Base-by-base conservation (phyloP, 306 rosid genomes). In the Vigna reflexopilosa region DNA sequence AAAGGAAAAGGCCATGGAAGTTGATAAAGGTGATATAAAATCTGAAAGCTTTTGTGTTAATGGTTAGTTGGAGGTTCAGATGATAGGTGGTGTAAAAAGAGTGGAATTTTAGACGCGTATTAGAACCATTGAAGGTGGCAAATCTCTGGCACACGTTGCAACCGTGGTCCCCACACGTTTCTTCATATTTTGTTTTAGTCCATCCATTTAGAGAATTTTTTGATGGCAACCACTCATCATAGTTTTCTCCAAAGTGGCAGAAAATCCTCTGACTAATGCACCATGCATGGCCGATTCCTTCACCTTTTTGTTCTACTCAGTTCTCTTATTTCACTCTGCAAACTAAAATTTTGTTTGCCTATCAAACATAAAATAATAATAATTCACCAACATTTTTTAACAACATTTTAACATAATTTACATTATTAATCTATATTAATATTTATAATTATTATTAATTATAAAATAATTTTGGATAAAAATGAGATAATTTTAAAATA, bases 71-170 rank as follows among this genome's bases (percentile, higher is more conserved):
- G 63, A 58, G 30, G 42, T 3, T 17, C 26, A 6, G 45, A 50
- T 40, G 78, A 47, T 34, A 28, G 74, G 70, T 73, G 72, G 32
- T 16, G 16, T 24, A 44, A 1, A 20, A 22, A 42, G n/a, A 45
- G 80, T 82, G 80, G 89, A 82, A 86, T 79, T 50, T 79, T 72
- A 0, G 34, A 40, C 72, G 32, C 6, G 75, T 9, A 9, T 73
- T 6, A 36, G 79, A 68, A 77, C 89, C 89, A 76, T 80, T 67
- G 86, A 86, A 86, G 80, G 87, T 83, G 89, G 57, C 83, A 67
- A 52, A n/a, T 50, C 47, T 55, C 84, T 78, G 82, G 78, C 71
- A 71, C 40, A 61, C 32, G 61, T 61, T 9, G 67, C 17, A 2
- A 40, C 49, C 17, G 0, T 4, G 44, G 80, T 6, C 63, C 83